A percentile compares a stretch with the other conserved stretches of the same genome.
phyloP scores from a whole-genome alignment of 805 yeast species.

The Tetrapisispora phaffii region DNA sequence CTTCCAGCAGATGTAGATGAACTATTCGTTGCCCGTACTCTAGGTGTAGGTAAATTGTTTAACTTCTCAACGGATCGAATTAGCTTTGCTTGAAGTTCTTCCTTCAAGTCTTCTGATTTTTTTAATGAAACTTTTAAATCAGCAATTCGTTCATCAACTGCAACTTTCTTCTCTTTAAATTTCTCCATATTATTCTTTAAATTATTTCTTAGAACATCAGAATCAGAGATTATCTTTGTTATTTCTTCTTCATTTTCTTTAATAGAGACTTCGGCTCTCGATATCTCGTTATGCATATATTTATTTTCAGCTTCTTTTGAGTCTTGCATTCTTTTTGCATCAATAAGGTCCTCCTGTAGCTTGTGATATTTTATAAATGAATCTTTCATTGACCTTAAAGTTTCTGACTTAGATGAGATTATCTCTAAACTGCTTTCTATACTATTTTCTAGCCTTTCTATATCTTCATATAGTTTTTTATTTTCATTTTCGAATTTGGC shows the following conservation, averaged over 20 bases:
- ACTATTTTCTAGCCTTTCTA: constrained; percentile 23
- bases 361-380: constrained; percentile 30
- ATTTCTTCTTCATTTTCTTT: constrained; percentile 35
- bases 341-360: constrained; percentile 38
- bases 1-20: constrained; percentile 4
- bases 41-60: constrained; percentile 17
- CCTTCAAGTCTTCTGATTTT: constrained; percentile 8
- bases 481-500: constrained; percentile 27
- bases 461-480: constrained; percentile 16
- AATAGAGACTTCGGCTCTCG: constrained; percentile 42
- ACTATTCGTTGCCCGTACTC: constrained; percentile 15
- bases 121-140: constrained; percentile 8
- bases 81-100: constrained; percentile 11
- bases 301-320: constrained; percentile 47
- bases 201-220: constrained; percentile 8
- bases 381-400: constrained; percentile 9
- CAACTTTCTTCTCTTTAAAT: constrained; percentile 4
- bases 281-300: constrained; percentile 53
- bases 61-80: constrained; percentile 12
- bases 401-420: constrained; percentile 7
- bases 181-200: constrained; percentile 8
- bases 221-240: constrained; percentile 7
- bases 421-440: constrained; percentile 21
- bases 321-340: constrained; percentile 35
- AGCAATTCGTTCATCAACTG: constrained; percentile 8